These are phyloP conservation scores for Vitis rupestris DNA, from an alignment of 164 flowering plant genomes.

Conservation along the genomic window DNA sequence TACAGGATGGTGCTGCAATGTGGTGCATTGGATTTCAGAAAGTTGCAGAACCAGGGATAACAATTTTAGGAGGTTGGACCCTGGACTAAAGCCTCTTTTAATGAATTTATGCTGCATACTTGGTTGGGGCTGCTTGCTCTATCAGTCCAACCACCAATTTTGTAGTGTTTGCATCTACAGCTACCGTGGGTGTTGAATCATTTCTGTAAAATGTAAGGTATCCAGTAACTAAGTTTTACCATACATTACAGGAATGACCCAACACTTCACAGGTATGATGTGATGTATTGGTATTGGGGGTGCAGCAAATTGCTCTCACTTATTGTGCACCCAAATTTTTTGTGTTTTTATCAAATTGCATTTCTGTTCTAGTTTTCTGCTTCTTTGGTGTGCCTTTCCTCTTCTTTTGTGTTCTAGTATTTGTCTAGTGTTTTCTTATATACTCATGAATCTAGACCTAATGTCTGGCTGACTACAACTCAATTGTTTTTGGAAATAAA, in stretches of 20 bases:
- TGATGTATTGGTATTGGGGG: neutral
- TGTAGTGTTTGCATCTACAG: neutral
- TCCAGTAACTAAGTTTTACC: too few relatives aligned
- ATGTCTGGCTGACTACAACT: too few relatives aligned
- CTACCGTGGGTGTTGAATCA: neutral
- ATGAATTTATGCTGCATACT: neutral
- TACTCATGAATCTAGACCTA: neutral
- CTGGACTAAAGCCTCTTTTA: neutral
- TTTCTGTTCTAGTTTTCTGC: neutral
- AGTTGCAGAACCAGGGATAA: constrained; percentile 36
- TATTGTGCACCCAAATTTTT: neutral
- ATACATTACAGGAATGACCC: neutral
- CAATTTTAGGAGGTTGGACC: constrained; percentile 64
- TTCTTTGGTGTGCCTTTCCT: neutral
- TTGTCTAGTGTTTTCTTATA: neutral
- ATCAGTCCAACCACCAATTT: neutral
- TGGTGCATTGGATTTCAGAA: constrained; percentile 78
- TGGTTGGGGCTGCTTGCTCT: neutral
- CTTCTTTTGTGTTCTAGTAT: neutral
- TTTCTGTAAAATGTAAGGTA: neutral
- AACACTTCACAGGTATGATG: neutral
- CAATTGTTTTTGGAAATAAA: neutral
- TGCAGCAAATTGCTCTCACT: neutral
- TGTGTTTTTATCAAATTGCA: neutral
- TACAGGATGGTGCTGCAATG: constrained; percentile 54